Base-by-base conservation (phyloP, 2,329 filamentous ascomycete genomes). In the Alternaria gansuensis region DNA sequence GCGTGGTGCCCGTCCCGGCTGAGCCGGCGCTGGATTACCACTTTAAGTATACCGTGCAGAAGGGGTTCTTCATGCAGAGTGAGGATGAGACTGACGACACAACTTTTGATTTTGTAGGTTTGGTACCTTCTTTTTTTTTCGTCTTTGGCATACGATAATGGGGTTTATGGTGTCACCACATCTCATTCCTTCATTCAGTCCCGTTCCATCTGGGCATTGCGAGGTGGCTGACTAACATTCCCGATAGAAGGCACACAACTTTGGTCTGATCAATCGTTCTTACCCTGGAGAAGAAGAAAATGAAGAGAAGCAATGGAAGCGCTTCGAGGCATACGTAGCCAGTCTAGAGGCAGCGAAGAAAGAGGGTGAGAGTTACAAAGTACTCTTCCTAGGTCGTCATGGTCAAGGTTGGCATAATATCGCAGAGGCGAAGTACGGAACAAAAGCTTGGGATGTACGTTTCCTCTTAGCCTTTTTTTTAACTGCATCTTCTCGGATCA, bases 341-440 rank as follows among this genome's bases (percentile, higher is more conserved):
- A 74, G 80, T 26, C 71, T 90, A 23, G 87, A 87, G 72, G 73
- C 79, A 1, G 72, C 72, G 1, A 66, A 66, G 17, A 69, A 66
- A n/a, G 70, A 75, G 3, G 80, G 78, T 28, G 81, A 82, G 5
- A 77, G 80, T 13, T 89, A 88, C 79, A 91, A 91, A 75, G 81
- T 92, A 7, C 73, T 92, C 23, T 88, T 88, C 73, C 81, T 90
- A 69, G 89, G 85, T 21, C 84, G 90, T 37, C 90, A 92, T 72
- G 90, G 89, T 9, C 84, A 92, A 75, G 89, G 89, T 0, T 80
- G 79, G 58, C 84, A 88, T 70, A 89, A 89, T 70, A 85, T 87
- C 14, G 88, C 88, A 8, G 87, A 90, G 76, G 78, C 80, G n/a
- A 88, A 82, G 68, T 90, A 90, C 67, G 88, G 88, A 29, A 90